Base-by-base conservation (phyloP, 352 stramenopile species). In the Phytophthora aleatoria region DNA sequence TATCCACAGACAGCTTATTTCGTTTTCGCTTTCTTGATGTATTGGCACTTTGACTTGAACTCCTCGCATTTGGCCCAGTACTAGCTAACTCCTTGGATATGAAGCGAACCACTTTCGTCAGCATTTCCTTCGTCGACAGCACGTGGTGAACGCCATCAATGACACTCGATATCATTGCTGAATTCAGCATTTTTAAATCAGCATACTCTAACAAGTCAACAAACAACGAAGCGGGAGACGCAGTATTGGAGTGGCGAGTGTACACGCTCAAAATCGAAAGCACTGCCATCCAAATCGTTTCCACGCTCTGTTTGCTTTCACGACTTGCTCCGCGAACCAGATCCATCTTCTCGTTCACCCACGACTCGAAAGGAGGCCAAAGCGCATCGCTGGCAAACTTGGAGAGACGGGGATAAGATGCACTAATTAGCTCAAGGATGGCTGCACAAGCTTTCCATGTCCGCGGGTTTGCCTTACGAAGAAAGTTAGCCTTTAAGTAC, bases 321-420 rank as follows among this genome's bases (percentile, higher is more conserved):
- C 36, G 31, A 38, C 26, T 50, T 8, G 33, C 41, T 30, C 27
- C 50, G 13, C 44, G 24, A 31, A 67, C 10, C 24, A 60, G 16
- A 33, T 61, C 43, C 52, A 75, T 69, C 57, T 64, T 75, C 12
- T 15, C 24, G 51, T 38, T 49, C 16, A 75, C 12, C 70, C 70
- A 77, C 39, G 41, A 59, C 49, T 72, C 57, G 12, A 87, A 69
- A 49, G 59, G 53, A 49, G 65, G 61, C 78, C 78, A 87, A 24
- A 87, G 16, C 36, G 57, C 60, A 61, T 84, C 65, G 0, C 36
- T 64, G 26, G 67, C 71, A 56, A 71, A 75, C 41, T 56, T 72
- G 5, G 61, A 77, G 6, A 78, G 57, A 20, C 48, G 26, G 4
- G 52, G 27, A 12, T 75, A 76, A 2, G 66, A 41, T 30, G 62